Evolutionary conservation across 352 stramenopile genomes (phyloP).

Genomic region (Globisporangium acanthophoron): DNA sequence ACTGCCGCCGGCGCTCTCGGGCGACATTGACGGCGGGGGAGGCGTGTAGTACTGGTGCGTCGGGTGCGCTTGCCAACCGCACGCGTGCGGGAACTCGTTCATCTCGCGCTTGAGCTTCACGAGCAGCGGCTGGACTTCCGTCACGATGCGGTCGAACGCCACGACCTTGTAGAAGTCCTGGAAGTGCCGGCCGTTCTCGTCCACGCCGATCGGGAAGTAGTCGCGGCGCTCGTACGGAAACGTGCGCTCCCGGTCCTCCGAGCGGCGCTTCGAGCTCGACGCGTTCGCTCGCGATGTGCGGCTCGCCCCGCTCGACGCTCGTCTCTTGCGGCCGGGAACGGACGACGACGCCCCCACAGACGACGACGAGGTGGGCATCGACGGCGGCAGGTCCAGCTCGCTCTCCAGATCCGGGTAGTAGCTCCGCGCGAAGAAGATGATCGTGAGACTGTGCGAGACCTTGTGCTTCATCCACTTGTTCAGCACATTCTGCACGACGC

Average conservation of each 20-base stretch:
- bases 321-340: constrained; percentile 1
- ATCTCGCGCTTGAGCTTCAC: constrained; percentile 75
- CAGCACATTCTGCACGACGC: constrained; percentile 73
- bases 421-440: constrained; percentile 89
- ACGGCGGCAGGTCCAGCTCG: constrained; percentile 22
- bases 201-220: constrained; percentile 65
- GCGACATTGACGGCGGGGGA: neutral
- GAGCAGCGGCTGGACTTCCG: constrained; percentile 61
- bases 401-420: constrained; percentile 81
- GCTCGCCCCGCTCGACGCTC: constrained; percentile 9
- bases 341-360: constrained; percentile 1
- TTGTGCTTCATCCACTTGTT: constrained; percentile 90
- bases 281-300: constrained; percentile 1
- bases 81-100: constrained; percentile 66
- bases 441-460: constrained; percentile 89
- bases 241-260: constrained; percentile 37
- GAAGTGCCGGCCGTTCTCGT: constrained; percentile 73
- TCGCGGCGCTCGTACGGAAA: constrained; percentile 61
- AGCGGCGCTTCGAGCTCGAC: constrained; percentile 10
- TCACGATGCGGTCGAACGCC: constrained; percentile 63
- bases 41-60: constrained; percentile 21
- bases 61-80: constrained; percentile 40
- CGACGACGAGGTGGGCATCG: neutral
- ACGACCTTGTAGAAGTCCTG: constrained; percentile 87
- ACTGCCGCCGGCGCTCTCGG: constrained; percentile 7